Conservation (phyloP, 495 filamentous ascomycete species). For the Astrocystis sublimbata region DNA sequence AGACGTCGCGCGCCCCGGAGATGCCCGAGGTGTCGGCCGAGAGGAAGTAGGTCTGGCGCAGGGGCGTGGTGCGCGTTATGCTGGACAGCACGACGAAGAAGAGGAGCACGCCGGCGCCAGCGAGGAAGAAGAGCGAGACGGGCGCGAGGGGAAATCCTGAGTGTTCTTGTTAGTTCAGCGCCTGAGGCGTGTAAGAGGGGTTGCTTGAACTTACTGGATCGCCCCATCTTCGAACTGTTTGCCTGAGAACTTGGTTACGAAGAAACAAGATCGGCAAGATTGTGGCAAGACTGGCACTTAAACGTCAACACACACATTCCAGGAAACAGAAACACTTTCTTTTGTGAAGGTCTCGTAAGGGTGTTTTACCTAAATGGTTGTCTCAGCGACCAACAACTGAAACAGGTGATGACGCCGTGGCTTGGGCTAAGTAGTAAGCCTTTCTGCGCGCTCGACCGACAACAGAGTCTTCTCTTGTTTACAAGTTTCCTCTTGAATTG, state of each 20-base stretch:
- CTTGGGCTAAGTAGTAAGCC: neutral
- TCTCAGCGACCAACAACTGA: neutral
- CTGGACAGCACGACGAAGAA: constrained; percentile 81
- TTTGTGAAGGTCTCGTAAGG: neutral
- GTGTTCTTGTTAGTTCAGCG: neutral
- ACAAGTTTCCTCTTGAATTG: neutral
- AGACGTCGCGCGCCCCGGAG: constrained; percentile 58
- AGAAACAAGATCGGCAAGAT: neutral
- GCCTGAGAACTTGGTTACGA: neutral
- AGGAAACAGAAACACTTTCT: neutral
- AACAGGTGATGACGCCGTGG: neutral
- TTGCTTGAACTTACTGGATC: constrained; percentile 11
- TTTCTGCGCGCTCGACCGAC: neutral
- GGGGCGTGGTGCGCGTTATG: constrained; percentile 56
- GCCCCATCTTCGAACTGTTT: constrained; percentile 12
- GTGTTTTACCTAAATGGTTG: neutral
- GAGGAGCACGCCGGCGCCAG: constrained; percentile 70
- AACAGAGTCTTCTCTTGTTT: neutral
- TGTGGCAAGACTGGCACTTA: neutral
- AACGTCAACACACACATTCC: neutral
- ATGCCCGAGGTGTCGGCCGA: constrained; percentile 71
- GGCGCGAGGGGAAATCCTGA: constrained; percentile 32
- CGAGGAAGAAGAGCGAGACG: constrained; percentile 72
- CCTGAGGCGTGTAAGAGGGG: neutral
- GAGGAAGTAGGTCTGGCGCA: constrained; percentile 80